These are phyloP conservation scores for Metschnikowia cerradonensis DNA, from an alignment of 805 yeast species.

Conservation along the genomic window DNA sequence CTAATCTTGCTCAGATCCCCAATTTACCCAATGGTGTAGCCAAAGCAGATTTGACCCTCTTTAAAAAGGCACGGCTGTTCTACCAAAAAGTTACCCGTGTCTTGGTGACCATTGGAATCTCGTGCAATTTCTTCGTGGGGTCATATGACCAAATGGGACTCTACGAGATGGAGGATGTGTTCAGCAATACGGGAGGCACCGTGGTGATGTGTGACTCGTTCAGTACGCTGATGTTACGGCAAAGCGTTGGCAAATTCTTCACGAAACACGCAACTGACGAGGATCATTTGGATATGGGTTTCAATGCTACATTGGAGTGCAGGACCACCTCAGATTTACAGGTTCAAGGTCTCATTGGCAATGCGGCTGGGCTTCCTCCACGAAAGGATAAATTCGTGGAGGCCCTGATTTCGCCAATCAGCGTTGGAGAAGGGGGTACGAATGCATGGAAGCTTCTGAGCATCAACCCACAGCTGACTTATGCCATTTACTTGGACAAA, in stretches of 20 bases:
- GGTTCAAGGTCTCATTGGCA: conserved; percentile 60
- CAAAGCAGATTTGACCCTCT: conserved; percentile 27
- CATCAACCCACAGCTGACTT: conserved; percentile 54
- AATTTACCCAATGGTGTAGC: conserved; percentile 30
- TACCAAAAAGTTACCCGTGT: conserved; percentile 47
- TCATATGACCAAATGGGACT: conserved; percentile 68
- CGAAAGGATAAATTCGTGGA: conserved; percentile 24
- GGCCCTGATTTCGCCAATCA: conserved; percentile 28
- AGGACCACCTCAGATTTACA: conserved; percentile 48
- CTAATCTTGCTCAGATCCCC: conserved; percentile 22
- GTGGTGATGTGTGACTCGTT: conserved; percentile 63
- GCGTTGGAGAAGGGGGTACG: conserved; percentile 49
- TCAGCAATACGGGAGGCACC: conserved; percentile 58
- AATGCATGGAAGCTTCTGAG: conserved; percentile 59
- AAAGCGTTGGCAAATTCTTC: conserved; percentile 55
- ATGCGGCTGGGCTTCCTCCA: conserved; percentile 45
- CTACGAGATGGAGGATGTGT: conserved; percentile 58
- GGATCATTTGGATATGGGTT: conserved; percentile 47
- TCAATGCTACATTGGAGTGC: conserved; percentile 58
- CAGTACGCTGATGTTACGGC: conserved; percentile 63
- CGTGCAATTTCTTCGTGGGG: conserved; percentile 58
- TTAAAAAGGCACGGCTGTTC: conserved; percentile 39
- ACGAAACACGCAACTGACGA: conserved; percentile 24
- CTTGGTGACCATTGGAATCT: conserved; percentile 48
- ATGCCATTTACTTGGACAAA: conserved; percentile 55